Base-by-base conservation (phyloP, 495 filamentous ascomycete species). In the Trichocladium uniseriatum region DNA sequence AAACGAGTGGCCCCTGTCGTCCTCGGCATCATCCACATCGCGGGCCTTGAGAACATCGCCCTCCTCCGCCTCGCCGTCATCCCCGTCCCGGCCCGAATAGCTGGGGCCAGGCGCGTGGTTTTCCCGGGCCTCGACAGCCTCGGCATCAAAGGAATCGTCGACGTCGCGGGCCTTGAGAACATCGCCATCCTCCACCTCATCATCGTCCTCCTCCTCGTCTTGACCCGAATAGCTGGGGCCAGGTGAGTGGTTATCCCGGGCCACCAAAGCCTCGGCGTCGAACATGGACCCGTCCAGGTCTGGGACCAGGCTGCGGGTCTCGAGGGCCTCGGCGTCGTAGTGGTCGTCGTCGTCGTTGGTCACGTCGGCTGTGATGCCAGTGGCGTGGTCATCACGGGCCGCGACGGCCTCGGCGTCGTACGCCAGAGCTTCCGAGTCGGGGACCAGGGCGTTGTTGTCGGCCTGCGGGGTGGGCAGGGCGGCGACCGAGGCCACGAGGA, bases 391-490 rank as follows among this genome's bases (percentile, higher is more conserved):
- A 9, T 19, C 41, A 5, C 32, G 31, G 13, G 21, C 20, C 20
- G 34, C 32, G 32, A 24, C 9, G 21, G 6, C 21, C n/a, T 47
- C 44, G 28, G 35, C 21, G 24, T 41, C 38, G 15, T 41, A 29
- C 2, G 38, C 46, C 19, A 10, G 37, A 18, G 22, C 39, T 22
- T 56, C 52, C 9, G 52, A 43, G 20, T 58, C 44, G 20, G 47
- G 39, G 28, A 51, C 9, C n/a, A 58, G 40, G 40, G 27, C 31
- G 34, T 48, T 35, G 22, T 29, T 42, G 6, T 44, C 52, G 24
- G 32, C 14, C 5, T n/a, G 0, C 15, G 56, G 43, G 16, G 50
- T 27, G 28, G 56, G 53, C 18, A 55, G n/a, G 11, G 49, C 49
- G 0, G 41, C 7, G 22, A 38, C 43, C 3, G 48, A 39, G 18